Evolutionary conservation across 2,329 filamentous ascomycete genomes (phyloP).

Genomic region (Leptographium procerum): DNA sequence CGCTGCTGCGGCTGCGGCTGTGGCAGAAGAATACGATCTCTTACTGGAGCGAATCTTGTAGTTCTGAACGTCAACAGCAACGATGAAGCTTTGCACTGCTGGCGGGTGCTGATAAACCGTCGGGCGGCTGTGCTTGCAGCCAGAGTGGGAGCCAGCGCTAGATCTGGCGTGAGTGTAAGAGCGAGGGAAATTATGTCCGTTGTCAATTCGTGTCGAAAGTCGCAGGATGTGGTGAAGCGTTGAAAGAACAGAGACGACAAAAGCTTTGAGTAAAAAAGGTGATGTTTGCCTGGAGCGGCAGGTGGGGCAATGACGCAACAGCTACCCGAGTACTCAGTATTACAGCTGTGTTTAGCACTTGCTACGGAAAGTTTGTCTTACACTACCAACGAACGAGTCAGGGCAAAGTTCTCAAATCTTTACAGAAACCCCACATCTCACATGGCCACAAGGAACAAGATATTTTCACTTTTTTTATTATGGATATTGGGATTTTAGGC

Average conservation of each 20-base stretch:
- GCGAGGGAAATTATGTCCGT: too few relatives aligned
- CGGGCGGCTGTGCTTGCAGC: background rate
- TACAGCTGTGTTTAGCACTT: background rate
- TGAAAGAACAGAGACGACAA: too few relatives aligned
- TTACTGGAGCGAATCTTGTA: too few relatives aligned
- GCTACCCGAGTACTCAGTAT: background rate
- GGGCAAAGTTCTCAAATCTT: background rate
- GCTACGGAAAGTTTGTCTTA: too few relatives aligned
- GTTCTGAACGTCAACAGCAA: background rate
- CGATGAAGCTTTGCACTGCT: background rate
- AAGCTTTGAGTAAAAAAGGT: background rate
- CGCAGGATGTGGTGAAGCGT: too few relatives aligned
- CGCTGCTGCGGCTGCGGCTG: background rate
- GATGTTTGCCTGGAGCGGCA: background rate
- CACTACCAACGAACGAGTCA: too few relatives aligned
- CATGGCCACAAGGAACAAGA: background rate
- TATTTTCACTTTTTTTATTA: conserved; percentile 3
- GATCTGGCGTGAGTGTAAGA: background rate
- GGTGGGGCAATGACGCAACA: conserved; percentile 1
- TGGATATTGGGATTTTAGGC: conserved; percentile 1
- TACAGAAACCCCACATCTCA: background rate
- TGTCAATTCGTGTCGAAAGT: too few relatives aligned
- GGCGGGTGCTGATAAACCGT: background rate
- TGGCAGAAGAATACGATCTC: background rate
- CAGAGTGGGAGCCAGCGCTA: background rate